These are phyloP conservation scores for Hyphodiscus hymeniophilus DNA, from an alignment of 495 filamentous ascomycete genomes.

Conservation along the genomic window DNA sequence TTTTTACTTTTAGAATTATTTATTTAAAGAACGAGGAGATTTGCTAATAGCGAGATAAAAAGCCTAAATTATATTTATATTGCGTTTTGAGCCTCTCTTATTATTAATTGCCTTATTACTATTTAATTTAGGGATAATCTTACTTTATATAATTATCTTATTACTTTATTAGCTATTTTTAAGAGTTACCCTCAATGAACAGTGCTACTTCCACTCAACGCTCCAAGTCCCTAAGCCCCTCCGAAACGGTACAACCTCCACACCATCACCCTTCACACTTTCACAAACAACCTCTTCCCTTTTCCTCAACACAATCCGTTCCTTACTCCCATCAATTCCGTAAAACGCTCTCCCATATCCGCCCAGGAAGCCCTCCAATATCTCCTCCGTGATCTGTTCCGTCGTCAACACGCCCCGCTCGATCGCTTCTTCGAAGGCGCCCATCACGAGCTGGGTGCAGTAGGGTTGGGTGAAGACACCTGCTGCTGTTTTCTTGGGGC, in stretches of 20 bases:
- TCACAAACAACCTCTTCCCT: constrained; percentile 48
- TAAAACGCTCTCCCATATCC: constrained; percentile 73
- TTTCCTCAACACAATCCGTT: constrained; percentile 55
- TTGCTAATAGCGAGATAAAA: too few species aligned
- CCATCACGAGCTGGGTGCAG: constrained; percentile 60
- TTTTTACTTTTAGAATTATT: too few species aligned
- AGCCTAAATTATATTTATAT: too few species aligned
- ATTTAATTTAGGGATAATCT: too few species aligned
- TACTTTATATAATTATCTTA: too few species aligned
- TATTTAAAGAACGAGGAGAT: too few species aligned
- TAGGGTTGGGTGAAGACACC: constrained; percentile 91
- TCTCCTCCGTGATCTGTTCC: constrained; percentile 60
- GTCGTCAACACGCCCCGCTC: constrained; percentile 56
- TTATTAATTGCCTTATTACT: too few species aligned
- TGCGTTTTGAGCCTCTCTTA: too few species aligned
- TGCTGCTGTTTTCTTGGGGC: constrained; percentile 63
- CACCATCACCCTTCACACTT: constrained; percentile 36
- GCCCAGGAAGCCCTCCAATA: constrained; percentile 66
- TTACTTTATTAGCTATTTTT: too few species aligned
- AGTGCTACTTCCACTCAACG: constrained; percentile 37
- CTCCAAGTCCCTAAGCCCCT: constrained; percentile 60
- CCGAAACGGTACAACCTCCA: constrained; percentile 65
- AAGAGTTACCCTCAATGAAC: too few species aligned
- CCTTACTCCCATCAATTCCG: constrained; percentile 29
- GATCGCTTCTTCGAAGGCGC: constrained; percentile 63